These are phyloP conservation scores for Aspergillus sojae DNA, from an alignment of 2,329 filamentous ascomycete species.

Conservation along the genomic window DNA sequence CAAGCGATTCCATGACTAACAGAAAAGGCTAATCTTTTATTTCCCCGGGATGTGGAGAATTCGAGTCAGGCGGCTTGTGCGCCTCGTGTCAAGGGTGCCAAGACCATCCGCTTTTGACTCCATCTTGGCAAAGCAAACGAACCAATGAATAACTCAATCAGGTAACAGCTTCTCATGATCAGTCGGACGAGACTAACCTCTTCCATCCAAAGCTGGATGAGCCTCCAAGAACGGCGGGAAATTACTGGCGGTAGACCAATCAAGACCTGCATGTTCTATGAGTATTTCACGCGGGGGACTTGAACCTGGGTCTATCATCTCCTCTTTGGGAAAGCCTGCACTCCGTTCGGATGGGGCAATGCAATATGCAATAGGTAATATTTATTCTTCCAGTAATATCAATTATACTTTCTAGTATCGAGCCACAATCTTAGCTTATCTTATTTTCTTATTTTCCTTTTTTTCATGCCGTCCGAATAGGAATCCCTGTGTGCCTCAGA, in stretches of 20 bases:
- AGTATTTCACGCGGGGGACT: background rate
- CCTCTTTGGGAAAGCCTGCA: background rate
- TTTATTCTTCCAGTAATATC: background rate
- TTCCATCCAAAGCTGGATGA: background rate
- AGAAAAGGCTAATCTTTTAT: constrained; percentile 9
- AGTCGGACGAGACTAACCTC: background rate
- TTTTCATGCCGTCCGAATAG: background rate
- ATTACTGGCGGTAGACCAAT: background rate
- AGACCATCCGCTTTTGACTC: constrained; percentile 2
- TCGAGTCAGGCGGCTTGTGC: background rate
- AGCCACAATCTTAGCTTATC: background rate
- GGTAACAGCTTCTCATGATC: background rate
- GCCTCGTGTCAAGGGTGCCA: constrained; percentile 5
- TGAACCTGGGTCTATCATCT: background rate
- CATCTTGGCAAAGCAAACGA: background rate
- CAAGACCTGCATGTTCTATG: background rate
- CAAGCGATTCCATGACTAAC: constrained; percentile 11
- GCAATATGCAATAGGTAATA: background rate
- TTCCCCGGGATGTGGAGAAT: background rate
- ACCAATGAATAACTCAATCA: background rate
- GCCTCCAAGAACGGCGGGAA: background rate
- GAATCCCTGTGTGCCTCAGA: background rate
- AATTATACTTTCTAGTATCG: background rate
- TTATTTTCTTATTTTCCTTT: background rate
- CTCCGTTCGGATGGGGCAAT: background rate